These are phyloP conservation scores for Clathrospora elynae DNA, from an alignment of 2,329 filamentous ascomycete genomes.

Conservation along the genomic window DNA sequence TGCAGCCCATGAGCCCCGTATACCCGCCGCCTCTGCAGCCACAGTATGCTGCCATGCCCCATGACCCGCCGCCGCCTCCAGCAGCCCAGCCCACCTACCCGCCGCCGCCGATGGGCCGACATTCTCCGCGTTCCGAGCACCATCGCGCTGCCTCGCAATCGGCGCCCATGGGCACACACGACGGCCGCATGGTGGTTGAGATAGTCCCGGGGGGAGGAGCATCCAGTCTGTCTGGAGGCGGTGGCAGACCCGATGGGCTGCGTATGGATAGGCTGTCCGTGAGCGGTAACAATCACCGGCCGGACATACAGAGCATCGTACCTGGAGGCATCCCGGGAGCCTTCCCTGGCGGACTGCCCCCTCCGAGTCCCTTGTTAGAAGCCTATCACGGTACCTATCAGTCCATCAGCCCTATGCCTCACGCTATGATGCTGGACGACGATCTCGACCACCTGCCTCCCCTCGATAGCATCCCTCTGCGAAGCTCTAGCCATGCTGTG, in stretches of 20 bases:
- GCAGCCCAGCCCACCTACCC: conserved; percentile 32
- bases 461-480: conserved; percentile 41
- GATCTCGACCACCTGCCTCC: conserved; percentile 55
- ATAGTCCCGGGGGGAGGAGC: conserved; percentile 49
- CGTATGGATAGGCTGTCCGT: conserved; percentile 56
- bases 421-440: conserved; percentile 66
- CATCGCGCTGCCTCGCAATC: conserved; percentile 31
- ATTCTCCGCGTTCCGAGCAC: conserved; percentile 35
- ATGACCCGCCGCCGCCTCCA: conserved; percentile 24
- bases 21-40: conserved; percentile 20
- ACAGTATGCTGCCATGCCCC: conserved; percentile 35
- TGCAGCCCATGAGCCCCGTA: conserved; percentile 29
- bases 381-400: conserved; percentile 94
- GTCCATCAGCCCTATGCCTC: conserved; percentile 91
- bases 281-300: conserved; percentile 52
- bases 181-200: conserved; percentile 49
- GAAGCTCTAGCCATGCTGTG: conserved; percentile 35
- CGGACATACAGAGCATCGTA: conserved; percentile 47
- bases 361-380: conserved; percentile 84
- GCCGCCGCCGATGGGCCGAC: conserved; percentile 39
- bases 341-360: conserved; percentile 55
- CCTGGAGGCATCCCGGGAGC: conserved; percentile 36
- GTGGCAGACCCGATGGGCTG: conserved; percentile 44
- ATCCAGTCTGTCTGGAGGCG: conserved; percentile 39
- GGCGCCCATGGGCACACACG: conserved; percentile 27